Evolutionary conservation across 345 rosid genomes (phyloP).

Genomic region (Eutrema japonicum): DNA sequence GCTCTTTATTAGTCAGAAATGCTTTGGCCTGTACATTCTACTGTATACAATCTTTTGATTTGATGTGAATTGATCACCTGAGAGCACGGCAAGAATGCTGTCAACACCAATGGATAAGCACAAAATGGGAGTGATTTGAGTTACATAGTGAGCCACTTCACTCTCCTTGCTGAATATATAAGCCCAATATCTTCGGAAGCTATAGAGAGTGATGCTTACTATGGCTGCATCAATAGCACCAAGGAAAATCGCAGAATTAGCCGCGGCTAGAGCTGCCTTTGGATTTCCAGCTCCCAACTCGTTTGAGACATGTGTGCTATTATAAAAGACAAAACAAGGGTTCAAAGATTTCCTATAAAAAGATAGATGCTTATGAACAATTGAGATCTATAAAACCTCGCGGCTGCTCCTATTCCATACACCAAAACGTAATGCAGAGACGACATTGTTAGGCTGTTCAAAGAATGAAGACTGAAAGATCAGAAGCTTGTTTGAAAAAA

Average conservation of each 20-base stretch:
- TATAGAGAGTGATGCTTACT: constrained; percentile 41
- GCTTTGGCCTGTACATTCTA: not conserved
- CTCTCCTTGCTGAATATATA: constrained; percentile 44
- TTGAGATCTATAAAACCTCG: constrained; percentile 49
- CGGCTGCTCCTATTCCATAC: constrained; percentile 57
- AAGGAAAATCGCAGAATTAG: constrained; percentile 37
- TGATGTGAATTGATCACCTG: constrained; percentile 38
- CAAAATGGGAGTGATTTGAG: constrained; percentile 42
- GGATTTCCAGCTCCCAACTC: constrained; percentile 59
- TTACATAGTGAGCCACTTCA: constrained; percentile 48
- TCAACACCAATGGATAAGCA: constrained; percentile 45
- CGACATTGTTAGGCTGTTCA: constrained; percentile 50
- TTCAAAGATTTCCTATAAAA: not conserved
- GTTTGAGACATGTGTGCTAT: constrained; percentile 59
- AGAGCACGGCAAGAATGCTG: constrained; percentile 45
- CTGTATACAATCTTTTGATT: not conserved
- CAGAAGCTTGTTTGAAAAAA: no score
- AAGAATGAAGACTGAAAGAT: not conserved
- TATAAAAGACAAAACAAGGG: not conserved
- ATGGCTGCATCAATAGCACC: constrained; percentile 40
- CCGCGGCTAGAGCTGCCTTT: constrained; percentile 47
- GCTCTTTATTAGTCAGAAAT: not conserved
- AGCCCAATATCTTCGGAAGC: constrained; percentile 41
- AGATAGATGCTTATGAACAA: not conserved
- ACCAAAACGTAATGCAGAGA: constrained; percentile 49